Percentiles rank a stretch among this genome's conserved stretches.
These are phyloP conservation scores for Nakaseomyces glabratus DNA, from an alignment of 1,139 yeast genomes.

Conservation along the genomic window DNA sequence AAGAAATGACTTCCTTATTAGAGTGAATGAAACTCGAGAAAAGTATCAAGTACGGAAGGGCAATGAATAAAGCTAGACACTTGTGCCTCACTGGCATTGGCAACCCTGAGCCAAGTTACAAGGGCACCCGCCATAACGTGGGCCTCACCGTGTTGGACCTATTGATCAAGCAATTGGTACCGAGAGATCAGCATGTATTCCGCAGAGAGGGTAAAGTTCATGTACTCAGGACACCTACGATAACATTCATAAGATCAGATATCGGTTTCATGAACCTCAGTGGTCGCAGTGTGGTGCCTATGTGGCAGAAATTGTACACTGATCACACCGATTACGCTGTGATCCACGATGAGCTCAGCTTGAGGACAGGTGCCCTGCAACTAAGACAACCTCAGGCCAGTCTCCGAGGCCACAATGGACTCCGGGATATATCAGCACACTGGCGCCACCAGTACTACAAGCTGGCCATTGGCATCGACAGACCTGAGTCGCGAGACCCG, in stretches of 20 bases:
- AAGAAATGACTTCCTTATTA: no score
- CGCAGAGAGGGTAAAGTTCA: slow-evolving; percentile 8
- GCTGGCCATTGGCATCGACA: slow-evolving; percentile 65
- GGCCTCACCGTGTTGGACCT: slow-evolving; percentile 36
- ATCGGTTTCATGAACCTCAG: slow-evolving; percentile 57
- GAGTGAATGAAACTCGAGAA: no score
- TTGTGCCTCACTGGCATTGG: slow-evolving; percentile 53
- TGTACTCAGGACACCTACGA: slow-evolving; percentile 8
- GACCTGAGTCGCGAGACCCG: slow-evolving; percentile 41
- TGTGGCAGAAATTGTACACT: slow-evolving; percentile 36
- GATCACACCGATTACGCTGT: slow-evolving; percentile 41
- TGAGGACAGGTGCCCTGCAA: slow-evolving; percentile 55
- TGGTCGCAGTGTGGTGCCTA: slow-evolving; percentile 45
- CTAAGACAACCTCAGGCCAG: slow-evolving; percentile 48
- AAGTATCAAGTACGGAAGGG: no score
- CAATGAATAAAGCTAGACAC: slow-evolving; percentile 12
- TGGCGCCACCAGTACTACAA: slow-evolving; percentile 35
- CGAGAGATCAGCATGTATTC: slow-evolving; percentile 13
- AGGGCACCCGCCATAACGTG: slow-evolving; percentile 64
- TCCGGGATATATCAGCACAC: slow-evolving; percentile 43
- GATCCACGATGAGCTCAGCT: slow-evolving; percentile 67
- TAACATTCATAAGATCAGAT: slow-evolving; percentile 40
- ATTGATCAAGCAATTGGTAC: slow-evolving; percentile 15
- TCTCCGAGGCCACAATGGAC: slow-evolving; percentile 75
- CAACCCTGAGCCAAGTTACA: slow-evolving; percentile 60